Conservation (phyloP, 2,329 filamentous ascomycete species). For the Aureobasidium zeae region DNA sequence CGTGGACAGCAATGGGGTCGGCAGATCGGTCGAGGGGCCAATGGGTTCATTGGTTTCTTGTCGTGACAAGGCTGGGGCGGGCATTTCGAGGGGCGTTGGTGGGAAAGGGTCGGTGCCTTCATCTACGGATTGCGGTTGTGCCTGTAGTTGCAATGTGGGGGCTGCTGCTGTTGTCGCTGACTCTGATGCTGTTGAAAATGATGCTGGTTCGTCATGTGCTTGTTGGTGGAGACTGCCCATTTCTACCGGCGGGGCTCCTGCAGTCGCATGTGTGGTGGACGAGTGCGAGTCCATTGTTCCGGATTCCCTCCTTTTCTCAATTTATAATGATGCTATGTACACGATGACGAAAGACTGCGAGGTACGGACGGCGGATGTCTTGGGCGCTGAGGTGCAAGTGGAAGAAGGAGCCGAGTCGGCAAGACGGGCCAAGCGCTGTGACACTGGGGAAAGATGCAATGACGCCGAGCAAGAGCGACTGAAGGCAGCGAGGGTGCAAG, state of each 20-base stretch:
- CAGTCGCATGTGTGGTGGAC: background rate
- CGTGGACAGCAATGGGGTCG: slow-evolving; percentile 29
- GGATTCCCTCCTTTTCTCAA: background rate
- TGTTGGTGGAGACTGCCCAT: background rate
- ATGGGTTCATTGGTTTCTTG: slow-evolving; percentile 36
- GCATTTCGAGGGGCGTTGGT: slow-evolving; percentile 15
- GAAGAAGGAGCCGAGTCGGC: too few relatives aligned
- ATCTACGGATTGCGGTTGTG: background rate
- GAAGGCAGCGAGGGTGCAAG: too few relatives aligned
- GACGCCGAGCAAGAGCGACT: too few relatives aligned
- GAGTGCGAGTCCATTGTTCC: background rate
- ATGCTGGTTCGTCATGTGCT: background rate
- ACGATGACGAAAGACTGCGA: too few relatives aligned
- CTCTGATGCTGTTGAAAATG: background rate
- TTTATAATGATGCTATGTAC: background rate
- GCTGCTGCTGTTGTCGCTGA: background rate
- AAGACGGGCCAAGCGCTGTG: too few relatives aligned
- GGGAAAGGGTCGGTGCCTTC: slow-evolving; percentile 6
- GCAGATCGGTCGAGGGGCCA: slow-evolving; percentile 38
- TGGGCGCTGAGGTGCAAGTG: background rate
- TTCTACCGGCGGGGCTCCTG: background rate
- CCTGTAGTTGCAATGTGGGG: background rate
- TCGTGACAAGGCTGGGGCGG: slow-evolving; percentile 25
- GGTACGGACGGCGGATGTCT: too few relatives aligned
- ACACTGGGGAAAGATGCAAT: too few relatives aligned